Evolutionary conservation across 305 asterid species (phyloP).

Genomic region (Fraxinus sp.): DNA sequence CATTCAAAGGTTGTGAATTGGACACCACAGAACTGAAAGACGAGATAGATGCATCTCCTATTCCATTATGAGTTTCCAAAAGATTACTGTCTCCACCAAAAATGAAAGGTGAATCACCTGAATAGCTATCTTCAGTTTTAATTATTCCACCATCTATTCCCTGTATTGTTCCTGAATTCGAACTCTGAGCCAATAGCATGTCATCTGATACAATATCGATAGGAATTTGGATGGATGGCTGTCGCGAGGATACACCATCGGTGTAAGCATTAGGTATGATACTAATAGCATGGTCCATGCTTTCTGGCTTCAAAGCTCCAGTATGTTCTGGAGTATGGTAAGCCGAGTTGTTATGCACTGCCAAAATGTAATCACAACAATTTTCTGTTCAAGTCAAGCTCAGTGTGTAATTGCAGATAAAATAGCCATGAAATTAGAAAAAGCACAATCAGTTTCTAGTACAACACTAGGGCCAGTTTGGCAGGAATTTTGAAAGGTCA

Average conservation of each 20-base stretch:
- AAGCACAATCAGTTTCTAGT: not conserved
- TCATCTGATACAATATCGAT: slow-evolving; percentile 22
- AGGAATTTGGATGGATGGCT: slow-evolving; percentile 28
- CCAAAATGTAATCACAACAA: slow-evolving; percentile 18
- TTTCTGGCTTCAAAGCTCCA: slow-evolving; percentile 31
- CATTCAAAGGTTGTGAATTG: slow-evolving; percentile 29
- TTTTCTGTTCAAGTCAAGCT: not conserved
- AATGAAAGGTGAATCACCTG: slow-evolving; percentile 22
- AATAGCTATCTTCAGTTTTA: slow-evolving; percentile 34
- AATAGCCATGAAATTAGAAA: not conserved
- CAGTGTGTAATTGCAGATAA: not conserved
- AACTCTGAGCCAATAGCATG: slow-evolving; percentile 30
- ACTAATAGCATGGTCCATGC: slow-evolving; percentile 22
- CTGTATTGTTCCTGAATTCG: slow-evolving; percentile 31
- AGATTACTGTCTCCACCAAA: slow-evolving; percentile 29
- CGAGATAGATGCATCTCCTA: slow-evolving; percentile 28
- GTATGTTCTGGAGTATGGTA: slow-evolving; percentile 26
- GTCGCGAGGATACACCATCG: slow-evolving; percentile 26
- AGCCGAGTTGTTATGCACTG: slow-evolving; percentile 31
- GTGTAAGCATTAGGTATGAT: slow-evolving; percentile 25
- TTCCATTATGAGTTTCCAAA: slow-evolving; percentile 28
- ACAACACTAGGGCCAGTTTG: not conserved
- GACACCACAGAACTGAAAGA: slow-evolving; percentile 29
- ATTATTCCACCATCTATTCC: slow-evolving; percentile 32
- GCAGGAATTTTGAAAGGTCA: not conserved